A percentile compares a stretch with the other conserved stretches of the same genome.
Evolutionary conservation across 1,284 basidiomycete genomes (phyloP).

Genomic region (Naganishia sp.): DNA sequence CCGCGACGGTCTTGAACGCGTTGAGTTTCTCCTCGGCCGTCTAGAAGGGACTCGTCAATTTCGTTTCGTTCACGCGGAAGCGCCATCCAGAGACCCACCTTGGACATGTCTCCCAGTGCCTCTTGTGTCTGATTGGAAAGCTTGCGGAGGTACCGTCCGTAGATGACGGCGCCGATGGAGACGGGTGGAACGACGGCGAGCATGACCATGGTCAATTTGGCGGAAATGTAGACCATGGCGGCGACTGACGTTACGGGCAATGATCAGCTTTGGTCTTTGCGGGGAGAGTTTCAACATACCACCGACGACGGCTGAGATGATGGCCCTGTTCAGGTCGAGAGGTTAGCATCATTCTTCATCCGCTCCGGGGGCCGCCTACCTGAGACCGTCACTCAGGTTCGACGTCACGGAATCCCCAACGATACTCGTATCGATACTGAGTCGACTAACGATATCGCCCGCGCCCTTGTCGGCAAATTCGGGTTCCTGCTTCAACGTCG

Average conservation of each 20-base stretch:
- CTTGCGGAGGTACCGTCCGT: conserved; percentile 90
- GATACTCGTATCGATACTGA: conserved; percentile 89
- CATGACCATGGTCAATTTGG: conserved; percentile 88
- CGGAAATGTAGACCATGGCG: conserved; percentile 95
- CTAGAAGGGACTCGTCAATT: conserved; percentile 39
- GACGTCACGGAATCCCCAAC: conserved; percentile 93
- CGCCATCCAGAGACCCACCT: conserved; percentile 55
- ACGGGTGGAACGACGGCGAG: conserved; percentile 91
- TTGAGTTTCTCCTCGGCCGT: conserved; percentile 87
- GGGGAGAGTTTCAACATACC: conserved; percentile 58
- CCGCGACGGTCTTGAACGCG: conserved; percentile 90
- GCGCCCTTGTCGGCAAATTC: conserved; percentile 90
- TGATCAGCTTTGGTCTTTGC: neutral
- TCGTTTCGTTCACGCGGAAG: conserved; percentile 33
- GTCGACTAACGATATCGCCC: conserved; percentile 87
- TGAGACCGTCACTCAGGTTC: conserved; percentile 86
- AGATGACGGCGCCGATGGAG: conserved; percentile 92
- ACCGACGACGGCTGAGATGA: conserved; percentile 86
- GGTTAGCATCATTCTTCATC: neutral
- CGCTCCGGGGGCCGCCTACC: conserved; percentile 48
- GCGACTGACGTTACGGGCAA: conserved; percentile 63
- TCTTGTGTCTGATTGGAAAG: conserved; percentile 91
- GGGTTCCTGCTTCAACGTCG: conserved; percentile 82
- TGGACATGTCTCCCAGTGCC: conserved; percentile 91
- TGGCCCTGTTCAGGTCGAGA: conserved; percentile 56